Base-by-base conservation (phyloP, 371 early-diverging fungal species). In the Zopfochytrium polystomum region DNA sequence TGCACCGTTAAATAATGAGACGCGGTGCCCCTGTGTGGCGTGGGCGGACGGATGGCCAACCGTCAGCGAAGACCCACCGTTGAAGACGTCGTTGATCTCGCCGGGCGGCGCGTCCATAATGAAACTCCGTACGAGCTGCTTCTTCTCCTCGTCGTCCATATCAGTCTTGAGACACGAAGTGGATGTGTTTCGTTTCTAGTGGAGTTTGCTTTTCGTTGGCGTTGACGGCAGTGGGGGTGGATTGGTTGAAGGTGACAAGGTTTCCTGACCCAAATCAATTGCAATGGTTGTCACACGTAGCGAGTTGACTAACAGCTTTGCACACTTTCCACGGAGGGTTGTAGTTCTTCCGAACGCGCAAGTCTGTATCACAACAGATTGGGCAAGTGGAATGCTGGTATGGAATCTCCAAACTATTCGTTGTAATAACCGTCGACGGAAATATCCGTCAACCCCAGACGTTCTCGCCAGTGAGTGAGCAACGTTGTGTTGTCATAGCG, bases 101-200 rank as follows among this genome's bases (percentile, higher is more conserved):
- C 98, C 98, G 6, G 98, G 98, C 23, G 98, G 98, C 52, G 90
- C 87, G 31, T 86, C 84, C 49, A 38, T 18, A 38, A 38, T 38
- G 38, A 7, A 18, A 38, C 38, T 38, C 38, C 11, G 38, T 38
- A 38, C 7, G 18, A 38, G 7, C 18, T 18, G 38, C 57, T 26
- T 45, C 47, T 56, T 56, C 11, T 91, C 91, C 83, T 98, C 98
- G 75, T 96, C 93, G 67, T 96, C 96, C 72, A 99, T 90, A 69
- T 96, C 95, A 78, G 96, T 84, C 75, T 87, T 81, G 87, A 93
- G 93, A 79, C 92, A 91, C 81, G 97, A 96, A 85, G 94, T 90
- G 79, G 98, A 92, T 80, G 98, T 95, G 90, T 95, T 96, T 76
- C 97, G 80, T 95, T 98, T n/a, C 42, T 9, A 11, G n/a, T 38